A percentile compares a stretch with the other conserved stretches of the same genome.
Conservation (phyloP, 257 asterid genomes). For the Agastache rugosa region DNA sequence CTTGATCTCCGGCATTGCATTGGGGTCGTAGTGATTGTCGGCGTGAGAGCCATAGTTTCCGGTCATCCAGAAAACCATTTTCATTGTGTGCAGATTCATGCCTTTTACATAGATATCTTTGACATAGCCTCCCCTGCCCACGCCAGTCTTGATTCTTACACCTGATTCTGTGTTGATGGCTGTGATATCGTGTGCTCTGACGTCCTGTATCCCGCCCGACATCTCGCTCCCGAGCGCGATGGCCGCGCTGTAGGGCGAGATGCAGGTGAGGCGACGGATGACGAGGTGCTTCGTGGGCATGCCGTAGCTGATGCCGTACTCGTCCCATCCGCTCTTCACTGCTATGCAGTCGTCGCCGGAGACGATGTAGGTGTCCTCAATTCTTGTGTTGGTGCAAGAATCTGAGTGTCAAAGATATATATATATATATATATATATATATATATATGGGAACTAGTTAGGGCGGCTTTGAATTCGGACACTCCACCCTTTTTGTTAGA, state of each 20-base stretch:
- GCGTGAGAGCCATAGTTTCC: slow-evolving; percentile 93
- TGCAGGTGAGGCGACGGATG: slow-evolving; percentile 76
- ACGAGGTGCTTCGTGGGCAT: slow-evolving; percentile 74
- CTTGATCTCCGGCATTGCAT: slow-evolving; percentile 70
- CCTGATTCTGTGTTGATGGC: slow-evolving; percentile 83
- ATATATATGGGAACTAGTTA: neutral
- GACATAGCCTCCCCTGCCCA: slow-evolving; percentile 84
- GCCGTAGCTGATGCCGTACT: slow-evolving; percentile 74
- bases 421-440: no score
- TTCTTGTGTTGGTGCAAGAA: slow-evolving; percentile 82
- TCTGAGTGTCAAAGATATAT: slow-evolving; percentile 53
- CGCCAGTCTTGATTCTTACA: slow-evolving; percentile 73
- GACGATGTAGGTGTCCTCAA: slow-evolving; percentile 73
- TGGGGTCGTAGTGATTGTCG: slow-evolving; percentile 72
- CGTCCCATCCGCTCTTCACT: slow-evolving; percentile 94
- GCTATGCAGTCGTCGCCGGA: slow-evolving; percentile 94
- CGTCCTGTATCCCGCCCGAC: slow-evolving; percentile 93
- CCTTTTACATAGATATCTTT: slow-evolving; percentile 73
- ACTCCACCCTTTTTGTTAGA: neutral
- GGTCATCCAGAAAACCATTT: slow-evolving; percentile 86
- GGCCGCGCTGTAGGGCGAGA: slow-evolving; percentile 87
- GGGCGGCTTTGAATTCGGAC: neutral
- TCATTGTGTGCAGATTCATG: slow-evolving; percentile 80
- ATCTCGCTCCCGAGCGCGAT: slow-evolving; percentile 88
- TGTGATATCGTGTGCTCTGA: slow-evolving; percentile 67